Percentiles rank a stretch among this genome's conserved stretches.
phyloP scores from a whole-genome alignment of 139 green algal species.

The Bryopsis sp. region DNA sequence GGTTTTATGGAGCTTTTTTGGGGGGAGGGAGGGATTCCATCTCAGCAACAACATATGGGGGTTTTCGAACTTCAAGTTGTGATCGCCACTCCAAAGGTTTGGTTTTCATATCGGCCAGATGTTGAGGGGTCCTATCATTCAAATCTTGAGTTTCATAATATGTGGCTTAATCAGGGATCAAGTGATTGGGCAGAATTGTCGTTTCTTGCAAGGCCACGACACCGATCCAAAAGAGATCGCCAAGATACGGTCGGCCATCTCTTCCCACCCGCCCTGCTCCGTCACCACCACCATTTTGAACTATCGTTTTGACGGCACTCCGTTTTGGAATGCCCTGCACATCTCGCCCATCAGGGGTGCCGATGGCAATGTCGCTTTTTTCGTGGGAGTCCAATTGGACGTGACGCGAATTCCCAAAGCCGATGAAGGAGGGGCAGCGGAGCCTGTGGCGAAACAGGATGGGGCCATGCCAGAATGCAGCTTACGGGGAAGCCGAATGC shows the following conservation, averaged over 20 bases:
- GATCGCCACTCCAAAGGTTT: no score
- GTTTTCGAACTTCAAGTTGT: no score
- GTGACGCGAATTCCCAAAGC: no score
- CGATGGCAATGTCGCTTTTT: slow-evolving; percentile 41
- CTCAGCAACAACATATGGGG: no score
- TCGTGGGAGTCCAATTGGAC: slow-evolving; percentile 52
- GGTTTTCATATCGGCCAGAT: no score
- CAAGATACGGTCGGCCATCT: slow-evolving; percentile 32
- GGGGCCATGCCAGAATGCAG: neutral
- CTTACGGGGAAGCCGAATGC: neutral
- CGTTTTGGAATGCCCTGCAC: slow-evolving; percentile 59
- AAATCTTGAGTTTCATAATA: neutral
- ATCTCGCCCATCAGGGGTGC: slow-evolving; percentile 41
- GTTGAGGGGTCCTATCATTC: neutral
- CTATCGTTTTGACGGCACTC: slow-evolving; percentile 42
- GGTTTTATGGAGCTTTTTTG: no score
- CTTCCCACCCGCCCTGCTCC: slow-evolving; percentile 23
- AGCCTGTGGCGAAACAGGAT: neutral
- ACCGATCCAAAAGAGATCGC: slow-evolving; percentile 29
- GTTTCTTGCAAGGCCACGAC: slow-evolving; percentile 49
- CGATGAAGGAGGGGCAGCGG: neutral
- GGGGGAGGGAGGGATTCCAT: no score
- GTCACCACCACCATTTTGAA: slow-evolving; percentile 49
- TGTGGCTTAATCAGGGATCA: slow-evolving; percentile 29
- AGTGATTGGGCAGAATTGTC: slow-evolving; percentile 53